These are phyloP conservation scores for Ustilago xerochloae DNA, from an alignment of 1,284 basidiomycete species.

Conservation along the genomic window DNA sequence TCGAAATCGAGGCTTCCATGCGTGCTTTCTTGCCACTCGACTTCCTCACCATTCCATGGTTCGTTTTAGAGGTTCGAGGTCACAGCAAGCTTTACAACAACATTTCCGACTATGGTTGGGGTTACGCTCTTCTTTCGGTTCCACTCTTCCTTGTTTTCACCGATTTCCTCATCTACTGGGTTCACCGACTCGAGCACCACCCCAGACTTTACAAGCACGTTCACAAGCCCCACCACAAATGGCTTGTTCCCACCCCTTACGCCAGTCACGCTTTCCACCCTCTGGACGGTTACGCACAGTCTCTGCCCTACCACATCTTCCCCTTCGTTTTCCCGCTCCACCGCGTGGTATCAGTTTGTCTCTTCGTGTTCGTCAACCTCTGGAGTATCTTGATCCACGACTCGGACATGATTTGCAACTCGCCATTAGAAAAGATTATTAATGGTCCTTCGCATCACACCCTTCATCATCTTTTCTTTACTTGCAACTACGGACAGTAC, in stretches of 20 bases:
- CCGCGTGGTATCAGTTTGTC: constrained; percentile 60
- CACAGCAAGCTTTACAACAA: constrained; percentile 83
- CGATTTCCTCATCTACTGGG: constrained; percentile 91
- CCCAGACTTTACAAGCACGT: constrained; percentile 87
- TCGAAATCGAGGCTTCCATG: constrained; percentile 83
- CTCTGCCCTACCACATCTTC: constrained; percentile 93
- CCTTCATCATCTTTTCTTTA: constrained; percentile 94
- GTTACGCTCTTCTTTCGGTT: constrained; percentile 62
- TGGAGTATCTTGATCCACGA: constrained; percentile 80
- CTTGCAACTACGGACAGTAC: constrained; percentile 93
- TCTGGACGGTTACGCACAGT: constrained; percentile 91
- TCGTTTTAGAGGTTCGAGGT: constrained; percentile 90
- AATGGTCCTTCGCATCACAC: constrained; percentile 99
- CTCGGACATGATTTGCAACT: constrained; percentile 98
- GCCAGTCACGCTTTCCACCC: constrained; percentile 98
- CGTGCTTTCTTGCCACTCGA: constrained; percentile 77
- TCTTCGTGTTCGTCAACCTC: constrained; percentile 67
- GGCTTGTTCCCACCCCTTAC: constrained; percentile 97
- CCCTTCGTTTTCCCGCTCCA: constrained; percentile 92
- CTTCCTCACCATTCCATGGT: constrained; percentile 89
- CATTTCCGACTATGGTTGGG: constrained; percentile 71
- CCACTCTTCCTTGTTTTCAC: constrained; percentile 84
- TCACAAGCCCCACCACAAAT: constrained; percentile 98
- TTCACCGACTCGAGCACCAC: constrained; percentile 89
- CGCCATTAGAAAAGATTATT: constrained; percentile 87